Evolutionary conservation across 1,139 yeast genomes (phyloP), one percentile per base, ranked within the genome.

Genomic region (Debaryomyces sp.): DNA sequence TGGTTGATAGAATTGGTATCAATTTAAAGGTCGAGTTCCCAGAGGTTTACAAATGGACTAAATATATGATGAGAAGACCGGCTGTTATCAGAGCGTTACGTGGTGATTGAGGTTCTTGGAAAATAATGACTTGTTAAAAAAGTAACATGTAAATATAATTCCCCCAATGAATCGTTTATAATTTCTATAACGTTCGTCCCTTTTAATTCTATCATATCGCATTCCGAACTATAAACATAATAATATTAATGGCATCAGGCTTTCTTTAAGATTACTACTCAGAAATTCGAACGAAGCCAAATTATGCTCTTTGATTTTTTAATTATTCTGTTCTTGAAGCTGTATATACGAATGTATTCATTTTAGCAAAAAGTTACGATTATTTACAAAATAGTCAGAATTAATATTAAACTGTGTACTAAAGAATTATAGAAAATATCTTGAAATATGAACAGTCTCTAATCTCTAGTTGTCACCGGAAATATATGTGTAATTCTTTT

Each of bases 21-120:
- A 89, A 88, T 62, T 80, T 92, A 60, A 86, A 87, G 65, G 81
- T 82, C 22, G 97, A 92, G 66, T 90, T 89, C 66, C 97, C 97
- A 2, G 98, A 92, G 70, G 97, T 91, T 46, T 91, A 89, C 74
- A 90, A 90, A 67, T 92, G 97, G 97, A 92, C 97, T 12, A 87
- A 87, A 64, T 84, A 84, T 59, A 88, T 88, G 95, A 87, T 88
- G 95, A 81, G 92, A 70, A 79, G 95, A 64, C 92, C 94, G 7
- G 90, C 92, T 2, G 95, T 88, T 36, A 77, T 86, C 37, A 78
- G 90, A 57, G 96, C 95, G 6, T 73, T 88, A 52, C 78, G 88
- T 54, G 89, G 89, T 2, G 89, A 80, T 54, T 76, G 59, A 32
- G 13, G 10, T 13, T 17, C 18, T 32, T 13, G 21, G 18, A 32